Evolutionary conservation across 805 yeast species (phyloP).

Genomic region (Candida sphagnicola): DNA sequence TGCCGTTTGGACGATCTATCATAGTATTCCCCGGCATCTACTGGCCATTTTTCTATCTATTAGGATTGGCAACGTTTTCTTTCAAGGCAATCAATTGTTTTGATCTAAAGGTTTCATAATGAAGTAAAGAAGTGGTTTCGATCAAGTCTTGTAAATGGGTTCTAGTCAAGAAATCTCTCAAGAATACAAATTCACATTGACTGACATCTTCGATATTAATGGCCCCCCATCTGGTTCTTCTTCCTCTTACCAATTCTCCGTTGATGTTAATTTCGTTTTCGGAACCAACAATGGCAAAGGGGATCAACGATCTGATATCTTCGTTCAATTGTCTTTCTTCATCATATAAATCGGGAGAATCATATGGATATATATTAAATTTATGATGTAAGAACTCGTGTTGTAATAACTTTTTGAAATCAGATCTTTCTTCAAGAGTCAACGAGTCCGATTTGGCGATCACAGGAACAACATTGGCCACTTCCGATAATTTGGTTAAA

Average conservation of each 20-base stretch:
- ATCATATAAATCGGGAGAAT: conserved; percentile 60
- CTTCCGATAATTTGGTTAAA: conserved; percentile 78
- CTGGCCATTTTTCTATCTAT: conserved; percentile 22
- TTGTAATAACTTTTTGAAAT: conserved; percentile 73
- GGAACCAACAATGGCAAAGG: conserved; percentile 94
- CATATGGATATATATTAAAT: conserved; percentile 82
- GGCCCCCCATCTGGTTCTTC: conserved; percentile 91
- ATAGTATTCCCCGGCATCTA: background rate
- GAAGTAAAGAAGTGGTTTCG: conserved; percentile 82
- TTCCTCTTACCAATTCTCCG: conserved; percentile 81
- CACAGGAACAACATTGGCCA: conserved; percentile 90
- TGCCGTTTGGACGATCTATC: too few relatives aligned
- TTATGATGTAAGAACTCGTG: conserved; percentile 69
- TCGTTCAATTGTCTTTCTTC: conserved; percentile 72
- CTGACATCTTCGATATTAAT: conserved; percentile 90
- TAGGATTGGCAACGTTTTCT: conserved; percentile 68
- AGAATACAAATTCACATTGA: conserved; percentile 93
- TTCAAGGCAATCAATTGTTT: conserved; percentile 91
- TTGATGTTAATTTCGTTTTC: conserved; percentile 70
- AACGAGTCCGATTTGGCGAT: conserved; percentile 92
- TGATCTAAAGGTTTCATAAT: conserved; percentile 90
- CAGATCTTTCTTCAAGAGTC: conserved; percentile 78
- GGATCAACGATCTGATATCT: conserved; percentile 71
- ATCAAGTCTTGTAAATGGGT: conserved; percentile 95
- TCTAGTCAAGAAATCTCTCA: conserved; percentile 90